Evolutionary conservation across 202 grass and related monocot genomes (phyloP).

Genomic region (Setaria italica): DNA sequence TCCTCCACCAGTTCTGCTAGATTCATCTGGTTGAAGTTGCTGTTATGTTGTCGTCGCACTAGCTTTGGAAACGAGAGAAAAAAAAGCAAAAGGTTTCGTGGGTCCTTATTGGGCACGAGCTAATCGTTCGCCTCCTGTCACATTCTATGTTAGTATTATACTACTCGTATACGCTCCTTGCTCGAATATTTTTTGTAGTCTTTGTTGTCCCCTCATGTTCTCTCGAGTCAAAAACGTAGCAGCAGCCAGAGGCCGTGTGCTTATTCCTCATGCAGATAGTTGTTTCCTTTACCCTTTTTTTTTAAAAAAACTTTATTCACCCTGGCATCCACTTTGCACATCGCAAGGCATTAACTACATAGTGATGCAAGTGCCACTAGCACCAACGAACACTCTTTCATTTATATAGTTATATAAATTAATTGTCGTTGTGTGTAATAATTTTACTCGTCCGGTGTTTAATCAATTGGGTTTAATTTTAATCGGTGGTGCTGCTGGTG

Average conservation of each 20-base stretch:
- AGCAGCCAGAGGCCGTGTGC: not conserved
- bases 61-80: constrained; percentile 8
- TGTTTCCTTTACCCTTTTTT: not conserved
- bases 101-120: constrained; percentile 8
- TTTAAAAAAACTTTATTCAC: not conserved
- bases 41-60: constrained; percentile 31
- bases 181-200: not conserved
- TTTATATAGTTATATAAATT: not conserved
- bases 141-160: constrained; percentile 14
- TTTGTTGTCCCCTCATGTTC: constrained; percentile 30
- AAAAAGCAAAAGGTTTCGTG: not conserved
- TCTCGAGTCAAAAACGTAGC: constrained; percentile 41
- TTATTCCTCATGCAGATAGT: constrained; percentile 11
- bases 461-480: not conserved
- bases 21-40: constrained; percentile 40
- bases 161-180: not conserved
- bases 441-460: not conserved
- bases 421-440: constrained; percentile 8
- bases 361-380: constrained; percentile 33
- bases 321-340: constrained; percentile 40
- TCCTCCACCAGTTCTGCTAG: not conserved
- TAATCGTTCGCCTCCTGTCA: constrained; percentile 18
- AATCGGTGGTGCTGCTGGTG: not conserved
- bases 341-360: constrained; percentile 28
- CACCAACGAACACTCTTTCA: constrained; percentile 22